These are phyloP conservation scores for Apiospora malaysiana DNA, from an alignment of 2,329 filamentous ascomycete genomes.

Conservation along the genomic window DNA sequence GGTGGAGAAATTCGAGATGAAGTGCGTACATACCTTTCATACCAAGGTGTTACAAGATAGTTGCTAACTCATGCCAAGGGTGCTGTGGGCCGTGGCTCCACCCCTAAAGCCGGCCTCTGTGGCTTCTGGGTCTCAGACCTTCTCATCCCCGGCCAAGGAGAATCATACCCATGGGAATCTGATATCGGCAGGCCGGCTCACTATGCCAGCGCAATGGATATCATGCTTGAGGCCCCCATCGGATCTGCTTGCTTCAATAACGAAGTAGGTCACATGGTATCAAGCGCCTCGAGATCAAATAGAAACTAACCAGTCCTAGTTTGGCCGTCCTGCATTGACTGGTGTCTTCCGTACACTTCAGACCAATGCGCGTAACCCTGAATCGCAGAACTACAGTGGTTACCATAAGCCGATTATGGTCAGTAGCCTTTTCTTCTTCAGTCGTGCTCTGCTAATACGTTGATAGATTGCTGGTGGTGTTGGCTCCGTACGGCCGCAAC, in stretches of 20 bases:
- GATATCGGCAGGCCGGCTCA: conserved; percentile 90
- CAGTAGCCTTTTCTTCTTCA: background rate
- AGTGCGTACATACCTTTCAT: conserved; percentile 62
- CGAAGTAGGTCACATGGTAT: conserved; percentile 43
- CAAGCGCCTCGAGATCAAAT: background rate
- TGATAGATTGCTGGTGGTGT: conserved; percentile 96
- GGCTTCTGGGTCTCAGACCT: conserved; percentile 97
- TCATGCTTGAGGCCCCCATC: conserved; percentile 97
- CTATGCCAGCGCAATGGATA: conserved; percentile 92
- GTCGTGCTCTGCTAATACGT: background rate
- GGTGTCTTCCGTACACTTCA: conserved; percentile 93
- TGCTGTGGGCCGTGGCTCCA: conserved; percentile 89
- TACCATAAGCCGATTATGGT: conserved; percentile 86
- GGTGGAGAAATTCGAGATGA: conserved; percentile 94
- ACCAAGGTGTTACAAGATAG: background rate
- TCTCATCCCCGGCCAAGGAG: conserved; percentile 79
- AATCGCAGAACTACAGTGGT: conserved; percentile 72
- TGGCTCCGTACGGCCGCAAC: conserved; percentile 87
- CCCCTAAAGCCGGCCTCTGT: conserved; percentile 87
- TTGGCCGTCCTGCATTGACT: conserved; percentile 85
- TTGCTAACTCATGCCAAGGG: conserved; percentile 58
- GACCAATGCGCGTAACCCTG: conserved; percentile 65
- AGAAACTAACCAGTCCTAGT: conserved; percentile 44
- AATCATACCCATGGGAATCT: conserved; percentile 91
- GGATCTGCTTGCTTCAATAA: conserved; percentile 97